These are phyloP conservation scores for Oxytropis ochrocephala DNA, from an alignment of 306 rosid genomes.

Conservation along the genomic window DNA sequence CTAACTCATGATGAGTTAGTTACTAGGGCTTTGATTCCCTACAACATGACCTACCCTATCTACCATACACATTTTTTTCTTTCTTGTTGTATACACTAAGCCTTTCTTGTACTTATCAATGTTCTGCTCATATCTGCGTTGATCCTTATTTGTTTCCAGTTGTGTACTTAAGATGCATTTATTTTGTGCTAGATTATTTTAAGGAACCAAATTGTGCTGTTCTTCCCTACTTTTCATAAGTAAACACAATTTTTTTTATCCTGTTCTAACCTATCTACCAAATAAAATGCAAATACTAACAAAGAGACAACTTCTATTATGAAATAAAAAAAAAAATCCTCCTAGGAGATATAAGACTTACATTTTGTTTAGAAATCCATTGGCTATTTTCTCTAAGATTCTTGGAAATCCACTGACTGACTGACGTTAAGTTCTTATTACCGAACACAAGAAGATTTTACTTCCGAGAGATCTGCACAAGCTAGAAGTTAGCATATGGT, in stretches of 20 bases:
- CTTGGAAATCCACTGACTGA: neutral
- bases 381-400: neutral
- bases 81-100: no score
- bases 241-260: no score
- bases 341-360: neutral
- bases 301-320: neutral
- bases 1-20: no score
- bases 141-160: neutral
- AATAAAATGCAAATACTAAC: slow-evolving; percentile 12
- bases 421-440: neutral
- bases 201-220: neutral
- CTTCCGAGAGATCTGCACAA: neutral
- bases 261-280: no score
- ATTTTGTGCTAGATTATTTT: neutral
- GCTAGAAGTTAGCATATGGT: neutral
- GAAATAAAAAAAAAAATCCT: neutral
- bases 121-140: neutral
- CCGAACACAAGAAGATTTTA: neutral
- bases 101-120: no score
- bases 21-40: no score
- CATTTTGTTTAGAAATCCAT: neutral
- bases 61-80: no score
- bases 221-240: neutral
- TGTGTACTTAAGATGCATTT: neutral
- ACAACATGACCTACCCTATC: no score